Base-by-base conservation (phyloP, 1,284 basidiomycete genomes). In the Ustilago loliicola region DNA sequence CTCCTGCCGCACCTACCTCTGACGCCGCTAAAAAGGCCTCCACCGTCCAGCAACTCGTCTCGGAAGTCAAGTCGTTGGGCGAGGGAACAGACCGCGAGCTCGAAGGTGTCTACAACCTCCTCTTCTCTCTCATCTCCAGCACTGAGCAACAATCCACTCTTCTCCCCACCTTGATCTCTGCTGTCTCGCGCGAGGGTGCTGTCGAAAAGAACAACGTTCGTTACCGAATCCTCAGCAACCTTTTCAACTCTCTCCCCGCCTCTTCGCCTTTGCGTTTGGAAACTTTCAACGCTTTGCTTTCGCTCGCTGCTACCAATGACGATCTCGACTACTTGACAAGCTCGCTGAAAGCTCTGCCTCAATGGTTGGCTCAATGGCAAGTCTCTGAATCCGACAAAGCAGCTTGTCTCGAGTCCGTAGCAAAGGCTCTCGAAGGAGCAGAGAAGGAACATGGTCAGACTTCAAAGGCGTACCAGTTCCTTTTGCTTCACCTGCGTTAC, bases 71-170 rank as follows among this genome's bases (percentile, higher is more conserved):
- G 27, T 58, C 68, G 15, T 51, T 82, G 17, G 71, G 74, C 21
- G 83, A 86, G 29, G 83, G 82, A 27, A 80, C 67, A 36, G 84
- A 86, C 38, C 79, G 83, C 30, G 81, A 86, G 55, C 62, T 86
- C 27, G 85, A 86, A 58, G 85, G 85, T 17, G 70, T 81, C 25
- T 85, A 79, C 73, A 86, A 86, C 66, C 68, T 86, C 15, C 63
- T 85, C 54, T 63, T 70, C 34, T 61, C 80, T 27, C 76, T 86
- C 40, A 72, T 86, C 54, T 29, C 77, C 55, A 52, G 59, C 36
- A 66, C 66, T 6, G 27, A 55, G 3, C 66, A 66, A 15, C 51
- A 57, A 29, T n/a, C 66, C 1, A 4, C 48, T 34, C 72, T 82
- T 2, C 42, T 82, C 29, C 51, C 56, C n/a, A 61, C 73, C 40